These are phyloP conservation scores for Eutrema japonicum DNA, from an alignment of 345 rosid species.

Conservation along the genomic window DNA sequence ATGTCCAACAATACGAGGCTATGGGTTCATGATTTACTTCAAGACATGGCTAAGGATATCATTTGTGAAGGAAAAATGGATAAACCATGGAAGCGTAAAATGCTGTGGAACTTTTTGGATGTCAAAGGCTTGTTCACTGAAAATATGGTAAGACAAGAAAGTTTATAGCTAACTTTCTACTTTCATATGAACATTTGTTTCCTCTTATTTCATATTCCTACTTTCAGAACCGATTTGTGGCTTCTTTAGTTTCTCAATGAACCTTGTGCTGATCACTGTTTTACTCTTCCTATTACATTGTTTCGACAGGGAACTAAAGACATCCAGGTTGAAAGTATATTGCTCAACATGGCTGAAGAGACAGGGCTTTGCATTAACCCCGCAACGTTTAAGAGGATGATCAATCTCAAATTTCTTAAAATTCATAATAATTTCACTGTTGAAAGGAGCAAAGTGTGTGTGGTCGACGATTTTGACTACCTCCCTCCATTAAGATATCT, in stretches of 20 bases:
- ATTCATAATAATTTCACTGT: slow-evolving; percentile 11
- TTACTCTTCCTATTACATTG: neutral
- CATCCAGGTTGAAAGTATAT: slow-evolving; percentile 22
- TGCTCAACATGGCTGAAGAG: slow-evolving; percentile 33
- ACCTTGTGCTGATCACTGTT: neutral
- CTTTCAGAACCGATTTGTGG: neutral
- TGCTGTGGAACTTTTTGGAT: slow-evolving; percentile 29
- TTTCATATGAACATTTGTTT: neutral
- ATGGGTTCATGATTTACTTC: slow-evolving; percentile 42
- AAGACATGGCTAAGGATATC: slow-evolving; percentile 40
- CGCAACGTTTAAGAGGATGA: slow-evolving; percentile 16
- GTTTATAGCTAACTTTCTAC: neutral
- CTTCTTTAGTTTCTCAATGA: slow-evolving; percentile 10
- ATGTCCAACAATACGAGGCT: slow-evolving; percentile 26
- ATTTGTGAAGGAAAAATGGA: slow-evolving; percentile 33
- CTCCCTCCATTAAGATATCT: slow-evolving; percentile 35
- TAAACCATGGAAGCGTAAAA: slow-evolving; percentile 37
- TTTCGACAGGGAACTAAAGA: slow-evolving; percentile 25
- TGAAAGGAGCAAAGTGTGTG: slow-evolving; percentile 22
- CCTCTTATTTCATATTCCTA: neutral
- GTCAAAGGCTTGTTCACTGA: slow-evolving; percentile 31
- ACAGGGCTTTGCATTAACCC: slow-evolving; percentile 21
- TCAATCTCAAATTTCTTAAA: slow-evolving; percentile 29
- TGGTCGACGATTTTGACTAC: slow-evolving; percentile 12
- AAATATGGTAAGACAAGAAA: slow-evolving; percentile 21